phyloP scores from a whole-genome alignment of 352 stramenopile genomes.

The Phytophthora melonis region DNA sequence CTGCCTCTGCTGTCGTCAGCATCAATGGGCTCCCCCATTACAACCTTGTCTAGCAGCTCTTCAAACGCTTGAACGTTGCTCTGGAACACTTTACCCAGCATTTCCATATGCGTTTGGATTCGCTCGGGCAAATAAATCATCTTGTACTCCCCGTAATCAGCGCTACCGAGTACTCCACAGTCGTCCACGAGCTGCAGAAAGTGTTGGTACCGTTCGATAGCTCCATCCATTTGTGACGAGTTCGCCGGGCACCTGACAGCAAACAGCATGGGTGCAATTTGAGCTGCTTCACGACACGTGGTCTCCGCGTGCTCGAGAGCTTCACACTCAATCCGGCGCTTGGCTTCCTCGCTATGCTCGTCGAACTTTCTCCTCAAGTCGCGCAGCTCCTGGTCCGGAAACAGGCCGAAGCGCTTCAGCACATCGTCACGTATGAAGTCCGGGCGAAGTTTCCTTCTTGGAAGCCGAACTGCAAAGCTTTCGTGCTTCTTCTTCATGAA shows the following conservation, averaged over 20 bases:
- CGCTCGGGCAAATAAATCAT: slow-evolving; percentile 25
- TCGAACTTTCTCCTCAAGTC: not conserved
- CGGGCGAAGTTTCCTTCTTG: not conserved
- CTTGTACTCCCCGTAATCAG: not conserved
- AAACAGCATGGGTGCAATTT: slow-evolving; percentile 15
- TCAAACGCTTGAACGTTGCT: slow-evolving; percentile 1
- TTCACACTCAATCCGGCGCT: slow-evolving; percentile 2
- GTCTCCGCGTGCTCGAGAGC: too few species aligned
- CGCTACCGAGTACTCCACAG: not conserved
- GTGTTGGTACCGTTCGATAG: too few species aligned
- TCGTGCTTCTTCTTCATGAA: slow-evolving; percentile 23
- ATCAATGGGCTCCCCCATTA: too few species aligned
- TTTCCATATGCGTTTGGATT: slow-evolving; percentile 28
- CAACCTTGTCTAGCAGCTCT: not conserved
- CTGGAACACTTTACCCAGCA: slow-evolving; percentile 1
- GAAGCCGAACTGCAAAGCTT: slow-evolving; percentile 2
- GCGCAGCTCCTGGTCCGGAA: slow-evolving; percentile 13
- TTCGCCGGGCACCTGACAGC: slow-evolving; percentile 7
- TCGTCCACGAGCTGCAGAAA: slow-evolving; percentile 7
- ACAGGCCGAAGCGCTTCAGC: slow-evolving; percentile 15
- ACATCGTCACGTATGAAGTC: not conserved
- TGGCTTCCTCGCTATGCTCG: not conserved
- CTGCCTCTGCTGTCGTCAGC: too few species aligned
- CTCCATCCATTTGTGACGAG: too few species aligned
- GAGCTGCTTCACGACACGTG: too few species aligned